Evolutionary conservation across 202 grass and related monocot species (phyloP).

Genomic region (Panicum virgatum): DNA sequence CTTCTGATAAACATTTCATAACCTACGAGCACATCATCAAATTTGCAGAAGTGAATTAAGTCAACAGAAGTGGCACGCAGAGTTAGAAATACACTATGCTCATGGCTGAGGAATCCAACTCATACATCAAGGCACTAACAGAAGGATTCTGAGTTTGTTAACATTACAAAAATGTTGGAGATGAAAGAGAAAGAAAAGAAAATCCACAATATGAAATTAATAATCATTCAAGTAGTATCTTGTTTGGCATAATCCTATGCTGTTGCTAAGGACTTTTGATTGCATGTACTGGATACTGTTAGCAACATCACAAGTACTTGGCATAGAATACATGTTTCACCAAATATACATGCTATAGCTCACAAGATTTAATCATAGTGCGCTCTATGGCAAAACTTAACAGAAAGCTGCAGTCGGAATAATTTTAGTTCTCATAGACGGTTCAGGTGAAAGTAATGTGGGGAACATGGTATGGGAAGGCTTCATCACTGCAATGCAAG

Average conservation of each 20-base stretch:
- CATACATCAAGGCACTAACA: conserved; percentile 21
- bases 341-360: no score
- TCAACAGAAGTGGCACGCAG: not conserved
- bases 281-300: no score
- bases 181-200: no score
- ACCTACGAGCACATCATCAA: conserved; percentile 1
- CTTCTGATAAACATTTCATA: not conserved
- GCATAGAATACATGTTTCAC: conserved; percentile 13
- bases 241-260: no score
- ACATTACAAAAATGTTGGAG: no score
- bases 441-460: conserved; percentile 2
- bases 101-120: conserved; percentile 14
- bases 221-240: no score
- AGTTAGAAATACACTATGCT: not conserved
- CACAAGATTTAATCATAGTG: not conserved
- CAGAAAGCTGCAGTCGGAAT: conserved; percentile 6
- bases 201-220: no score
- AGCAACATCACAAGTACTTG: no score
- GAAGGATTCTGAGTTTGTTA: not conserved
- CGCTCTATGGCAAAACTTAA: not conserved
- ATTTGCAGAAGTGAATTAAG: not conserved
- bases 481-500: not conserved
- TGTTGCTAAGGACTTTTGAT: no score
- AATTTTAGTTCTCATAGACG: not conserved
- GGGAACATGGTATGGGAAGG: not conserved